Base-by-base conservation (phyloP, 768 basidiomycete genomes). In the Mycena epipterygia region DNA sequence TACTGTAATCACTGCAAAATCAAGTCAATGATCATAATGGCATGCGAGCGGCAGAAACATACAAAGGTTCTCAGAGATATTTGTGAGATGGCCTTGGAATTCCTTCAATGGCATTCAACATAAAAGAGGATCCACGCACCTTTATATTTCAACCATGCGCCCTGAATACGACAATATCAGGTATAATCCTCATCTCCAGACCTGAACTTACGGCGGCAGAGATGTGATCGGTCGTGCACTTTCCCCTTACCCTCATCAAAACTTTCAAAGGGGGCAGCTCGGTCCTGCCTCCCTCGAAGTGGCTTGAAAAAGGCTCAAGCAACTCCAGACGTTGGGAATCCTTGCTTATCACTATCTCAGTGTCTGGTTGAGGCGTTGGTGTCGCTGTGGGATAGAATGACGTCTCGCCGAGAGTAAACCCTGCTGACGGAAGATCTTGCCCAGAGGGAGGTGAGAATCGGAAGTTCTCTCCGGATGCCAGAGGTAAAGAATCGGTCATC, bases 211-310 rank as follows among this genome's bases (percentile, higher is more conserved):
- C 94, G 35, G 98, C 98, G 42, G 98, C 98, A 37, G 95, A 96
- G 66, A 99, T 99, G 78, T 99, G 98, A 77, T 99, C 98, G 21
- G 98, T 99, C 16, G 98, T 99, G 80, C 98, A 99, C 83, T 99
- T 99, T n/a, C 98, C 98, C 73, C 94, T 86, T 9, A 99, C 95
- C 33, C 96, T 85, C 88, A 99, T 90, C 57, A 99, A 80, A 59
- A 97, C 94, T 75, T 90, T 94, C 79, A 98, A 83, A 27, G 88
- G 75, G 12, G 95, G 93, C 19, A 99, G 85, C 83, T 99, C 98
- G 41, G 91, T 80, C 17, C 86, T 78, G 32, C 78, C 81, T 53
- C 81, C 76, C 19, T 84, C 86, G 77, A 98, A 98, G 76, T 90
- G 94, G 71, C 91, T 92, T 2, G 81, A 67, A 81, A 99, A 99